Percentiles rank a stretch among this genome's conserved stretches.
Conservation (phyloP, 2,329 filamentous ascomycete genomes). For the Davidsoniella neocaledoniae region DNA sequence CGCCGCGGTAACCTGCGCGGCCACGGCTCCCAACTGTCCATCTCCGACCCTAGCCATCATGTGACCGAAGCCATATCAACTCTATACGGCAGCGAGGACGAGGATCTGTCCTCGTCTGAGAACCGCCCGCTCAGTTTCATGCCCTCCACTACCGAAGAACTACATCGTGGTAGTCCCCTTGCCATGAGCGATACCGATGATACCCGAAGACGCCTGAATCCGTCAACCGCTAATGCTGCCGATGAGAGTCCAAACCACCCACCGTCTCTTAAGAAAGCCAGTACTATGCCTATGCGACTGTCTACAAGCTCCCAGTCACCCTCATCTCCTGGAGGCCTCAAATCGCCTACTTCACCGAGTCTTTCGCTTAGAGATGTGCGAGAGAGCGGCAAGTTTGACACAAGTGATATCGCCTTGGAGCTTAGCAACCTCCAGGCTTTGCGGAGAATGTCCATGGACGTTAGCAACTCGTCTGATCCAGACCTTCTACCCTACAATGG, state of each 20-base stretch:
- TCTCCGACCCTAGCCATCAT: constrained; percentile 84
- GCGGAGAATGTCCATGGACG: constrained; percentile 87
- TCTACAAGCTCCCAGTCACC: constrained; percentile 22
- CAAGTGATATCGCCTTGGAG: constrained; percentile 80
- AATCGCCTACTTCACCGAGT: constrained; percentile 34
- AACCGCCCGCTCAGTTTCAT: constrained; percentile 62
- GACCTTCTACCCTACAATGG: constrained; percentile 59
- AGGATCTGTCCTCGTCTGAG: constrained; percentile 34
- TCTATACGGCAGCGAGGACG: constrained; percentile 65
- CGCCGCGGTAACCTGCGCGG: constrained; percentile 28
- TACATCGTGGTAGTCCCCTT: constrained; percentile 15
- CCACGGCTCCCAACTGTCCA: constrained; percentile 41
- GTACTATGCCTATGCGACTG: constrained; percentile 24
- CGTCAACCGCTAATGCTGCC: constrained; percentile 29
- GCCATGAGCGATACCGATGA: constrained; percentile 19
- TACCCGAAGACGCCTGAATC: constrained; percentile 25
- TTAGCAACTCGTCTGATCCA: constrained; percentile 53
- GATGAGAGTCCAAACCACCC: constrained; percentile 13
- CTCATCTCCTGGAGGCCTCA: constrained; percentile 12
- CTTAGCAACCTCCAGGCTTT: constrained; percentile 83
- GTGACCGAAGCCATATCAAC: constrained; percentile 88
- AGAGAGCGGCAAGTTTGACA: constrained; percentile 61
- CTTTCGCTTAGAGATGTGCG: constrained; percentile 36
- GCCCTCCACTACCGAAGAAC: constrained; percentile 10
- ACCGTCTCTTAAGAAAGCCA: constrained; percentile 25